phyloP scores from a whole-genome alignment of 2,329 filamentous ascomycete genomes.

The Chaetomiaceae sp. region DNA sequence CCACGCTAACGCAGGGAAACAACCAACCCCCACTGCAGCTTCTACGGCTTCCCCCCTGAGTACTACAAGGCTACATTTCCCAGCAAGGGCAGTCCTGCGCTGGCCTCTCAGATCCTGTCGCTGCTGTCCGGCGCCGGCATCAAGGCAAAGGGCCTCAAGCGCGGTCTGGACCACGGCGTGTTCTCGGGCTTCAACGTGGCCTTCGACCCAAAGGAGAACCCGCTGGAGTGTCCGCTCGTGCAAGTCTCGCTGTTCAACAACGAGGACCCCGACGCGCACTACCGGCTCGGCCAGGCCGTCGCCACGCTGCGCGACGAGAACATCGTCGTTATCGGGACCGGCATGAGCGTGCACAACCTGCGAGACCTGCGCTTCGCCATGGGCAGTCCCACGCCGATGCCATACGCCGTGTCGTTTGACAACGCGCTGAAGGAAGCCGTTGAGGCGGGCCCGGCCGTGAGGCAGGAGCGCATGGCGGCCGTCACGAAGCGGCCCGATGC shows the following conservation, averaged over 20 bases:
- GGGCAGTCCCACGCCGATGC: constrained; percentile 41
- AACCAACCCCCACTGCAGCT: constrained; percentile 30
- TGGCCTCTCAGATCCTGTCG: constrained; percentile 53
- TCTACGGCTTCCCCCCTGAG: constrained; percentile 64
- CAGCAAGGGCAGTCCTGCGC: constrained; percentile 52
- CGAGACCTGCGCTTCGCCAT: constrained; percentile 45
- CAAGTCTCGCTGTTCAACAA: constrained; percentile 64
- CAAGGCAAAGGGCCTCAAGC: constrained; percentile 49
- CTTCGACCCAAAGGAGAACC: constrained; percentile 56
- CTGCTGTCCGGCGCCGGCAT: constrained; percentile 53
- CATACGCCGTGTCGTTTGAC: constrained; percentile 59
- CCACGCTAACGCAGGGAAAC: neutral
- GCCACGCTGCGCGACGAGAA: constrained; percentile 59
- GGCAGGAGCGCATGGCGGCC: constrained; percentile 36
- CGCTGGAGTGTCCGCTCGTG: constrained; percentile 60
- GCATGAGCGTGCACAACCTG: constrained; percentile 70
- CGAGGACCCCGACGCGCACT: constrained; percentile 60
- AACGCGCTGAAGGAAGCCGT: constrained; percentile 61
- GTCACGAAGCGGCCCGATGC: constrained; percentile 39
- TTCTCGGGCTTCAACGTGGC: constrained; percentile 63
- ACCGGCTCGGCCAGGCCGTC: constrained; percentile 60
- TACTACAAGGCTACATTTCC: constrained; percentile 65
- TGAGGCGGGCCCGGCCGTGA: constrained; percentile 33
- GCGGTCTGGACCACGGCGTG: constrained; percentile 70
- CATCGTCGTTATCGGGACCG: constrained; percentile 62